Evolutionary conservation across 2,329 filamentous ascomycete genomes (phyloP).

Genomic region (Monilinia polystroma): DNA sequence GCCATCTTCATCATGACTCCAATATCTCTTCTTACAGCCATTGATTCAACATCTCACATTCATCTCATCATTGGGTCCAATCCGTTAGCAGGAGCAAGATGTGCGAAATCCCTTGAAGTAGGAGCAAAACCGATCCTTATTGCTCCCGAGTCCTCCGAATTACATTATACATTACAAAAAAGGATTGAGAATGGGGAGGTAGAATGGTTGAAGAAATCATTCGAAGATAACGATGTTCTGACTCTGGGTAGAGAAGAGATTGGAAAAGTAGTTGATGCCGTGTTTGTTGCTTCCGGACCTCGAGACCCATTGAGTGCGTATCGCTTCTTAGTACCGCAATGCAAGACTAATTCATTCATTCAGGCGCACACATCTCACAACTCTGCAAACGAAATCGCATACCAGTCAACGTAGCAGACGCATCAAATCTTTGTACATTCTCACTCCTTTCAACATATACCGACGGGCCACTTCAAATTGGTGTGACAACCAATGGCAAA

Average conservation of each 20-base stretch:
- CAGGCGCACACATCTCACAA: constrained; percentile 66
- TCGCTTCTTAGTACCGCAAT: neutral
- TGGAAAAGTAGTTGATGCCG: constrained; percentile 77
- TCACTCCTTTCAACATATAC: constrained; percentile 83
- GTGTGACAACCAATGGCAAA: constrained; percentile 90
- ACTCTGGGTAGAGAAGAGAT: constrained; percentile 79
- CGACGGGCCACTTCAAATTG: constrained; percentile 90
- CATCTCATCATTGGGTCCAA: constrained; percentile 87
- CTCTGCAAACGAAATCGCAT: constrained; percentile 79
- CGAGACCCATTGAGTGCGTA: constrained; percentile 44
- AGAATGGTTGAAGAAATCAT: constrained; percentile 63
- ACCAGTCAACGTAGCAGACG: constrained; percentile 89
- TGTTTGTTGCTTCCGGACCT: constrained; percentile 75
- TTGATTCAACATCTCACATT: constrained; percentile 67
- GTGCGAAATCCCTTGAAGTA: constrained; percentile 73
- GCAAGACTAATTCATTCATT: neutral
- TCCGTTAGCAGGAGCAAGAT: constrained; percentile 81
- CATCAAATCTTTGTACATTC: constrained; percentile 83
- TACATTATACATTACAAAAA: constrained; percentile 59
- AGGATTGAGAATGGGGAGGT: constrained; percentile 66
- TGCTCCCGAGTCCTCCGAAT: constrained; percentile 61
- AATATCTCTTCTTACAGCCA: constrained; percentile 65
- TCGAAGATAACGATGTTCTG: constrained; percentile 70
- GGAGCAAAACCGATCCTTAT: constrained; percentile 81
- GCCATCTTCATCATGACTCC: constrained; percentile 27